phyloP scores from a whole-genome alignment of 495 filamentous ascomycete species.

The Tuber microsphaerosporum region DNA sequence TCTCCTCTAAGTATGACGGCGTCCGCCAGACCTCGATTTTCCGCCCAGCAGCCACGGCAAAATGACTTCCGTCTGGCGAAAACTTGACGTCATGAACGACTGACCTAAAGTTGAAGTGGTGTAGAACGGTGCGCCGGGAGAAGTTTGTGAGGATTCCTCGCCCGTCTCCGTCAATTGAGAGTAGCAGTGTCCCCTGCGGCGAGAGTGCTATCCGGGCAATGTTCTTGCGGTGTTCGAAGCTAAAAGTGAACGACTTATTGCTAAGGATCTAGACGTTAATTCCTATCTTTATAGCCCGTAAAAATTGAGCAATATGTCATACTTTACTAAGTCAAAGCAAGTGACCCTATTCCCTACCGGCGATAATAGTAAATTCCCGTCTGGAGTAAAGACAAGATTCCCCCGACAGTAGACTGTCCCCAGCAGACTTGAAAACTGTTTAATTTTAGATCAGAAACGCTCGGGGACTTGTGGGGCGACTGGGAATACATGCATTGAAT shows the following conservation, averaged over 20 bases:
- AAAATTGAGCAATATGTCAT: constrained; percentile 41
- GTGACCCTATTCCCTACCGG: constrained; percentile 94
- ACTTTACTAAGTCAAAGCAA: constrained; percentile 94
- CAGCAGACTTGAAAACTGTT: constrained; percentile 45
- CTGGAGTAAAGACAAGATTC: constrained; percentile 91
- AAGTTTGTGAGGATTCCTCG: constrained; percentile 87
- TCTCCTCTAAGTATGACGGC: constrained; percentile 69
- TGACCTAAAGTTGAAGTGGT: constrained; percentile 90
- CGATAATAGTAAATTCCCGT: constrained; percentile 92
- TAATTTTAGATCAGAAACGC: constrained; percentile 2
- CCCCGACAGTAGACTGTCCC: constrained; percentile 96
- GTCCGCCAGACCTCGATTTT: constrained; percentile 93
- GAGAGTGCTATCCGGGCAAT: constrained; percentile 79
- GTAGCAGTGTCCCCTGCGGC: constrained; percentile 79
- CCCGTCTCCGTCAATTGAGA: constrained; percentile 90
- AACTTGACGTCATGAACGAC: constrained; percentile 77
- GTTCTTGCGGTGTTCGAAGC: constrained; percentile 88
- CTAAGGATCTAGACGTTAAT: constrained; percentile 47
- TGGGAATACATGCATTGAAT: constrained; percentile 33
- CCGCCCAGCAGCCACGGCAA: constrained; percentile 76
- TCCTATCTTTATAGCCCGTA: not conserved
- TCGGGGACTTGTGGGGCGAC: not conserved
- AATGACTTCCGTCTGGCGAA: constrained; percentile 82
- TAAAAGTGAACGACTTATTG: constrained; percentile 91
- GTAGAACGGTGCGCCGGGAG: constrained; percentile 70